Percentiles rank a stretch among this genome's conserved stretches.
phyloP scores from a whole-genome alignment of 352 stramenopile species.

The Globisporangium alternatum region DNA sequence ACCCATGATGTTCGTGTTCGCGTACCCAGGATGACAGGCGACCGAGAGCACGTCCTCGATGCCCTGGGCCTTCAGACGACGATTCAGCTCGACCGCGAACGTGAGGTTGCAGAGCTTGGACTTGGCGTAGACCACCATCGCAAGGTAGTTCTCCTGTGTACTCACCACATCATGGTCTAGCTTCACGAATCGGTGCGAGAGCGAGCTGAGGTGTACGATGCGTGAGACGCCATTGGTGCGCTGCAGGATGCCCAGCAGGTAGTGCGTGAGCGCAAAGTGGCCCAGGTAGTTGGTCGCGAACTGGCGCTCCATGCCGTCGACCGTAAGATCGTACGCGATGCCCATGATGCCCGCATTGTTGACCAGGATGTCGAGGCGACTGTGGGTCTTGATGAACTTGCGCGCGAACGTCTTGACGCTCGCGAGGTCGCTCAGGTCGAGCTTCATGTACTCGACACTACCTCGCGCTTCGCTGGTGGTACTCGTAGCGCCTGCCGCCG shows the following conservation, averaged over 20 bases:
- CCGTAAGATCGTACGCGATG: constrained; percentile 15
- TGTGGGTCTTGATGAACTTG: constrained; percentile 26
- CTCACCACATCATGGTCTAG: constrained; percentile 7
- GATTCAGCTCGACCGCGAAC: constrained; percentile 87
- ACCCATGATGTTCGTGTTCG: constrained; percentile 26
- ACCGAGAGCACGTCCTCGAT: constrained; percentile 28
- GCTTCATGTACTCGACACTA: constrained; percentile 39
- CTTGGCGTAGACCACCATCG: constrained; percentile 58
- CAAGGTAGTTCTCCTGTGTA: constrained; percentile 25
- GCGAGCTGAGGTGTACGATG: constrained; percentile 21
- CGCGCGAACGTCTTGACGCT: constrained; percentile 31
- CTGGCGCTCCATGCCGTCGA: constrained; percentile 27
- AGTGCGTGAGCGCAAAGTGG: constrained; percentile 22
- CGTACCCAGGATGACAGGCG: constrained; percentile 31
- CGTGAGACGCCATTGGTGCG: constrained; percentile 15
- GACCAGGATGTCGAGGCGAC: constrained; percentile 32
- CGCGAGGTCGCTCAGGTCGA: constrained; percentile 31
- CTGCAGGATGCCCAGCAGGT: constrained; percentile 17
- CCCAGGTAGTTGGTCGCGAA: constrained; percentile 37
- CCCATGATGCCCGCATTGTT: constrained; percentile 41
- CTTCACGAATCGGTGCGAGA: constrained; percentile 17
- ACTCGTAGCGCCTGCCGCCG: constrained; percentile 17
- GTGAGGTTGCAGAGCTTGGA: constrained; percentile 92
- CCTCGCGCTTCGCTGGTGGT: not conserved
- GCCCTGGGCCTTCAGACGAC: constrained; percentile 22